Percentiles rank a stretch among this genome's conserved stretches.
These are phyloP conservation scores for Iberis pinnata DNA, from an alignment of 345 rosid species.

Conservation along the genomic window DNA sequence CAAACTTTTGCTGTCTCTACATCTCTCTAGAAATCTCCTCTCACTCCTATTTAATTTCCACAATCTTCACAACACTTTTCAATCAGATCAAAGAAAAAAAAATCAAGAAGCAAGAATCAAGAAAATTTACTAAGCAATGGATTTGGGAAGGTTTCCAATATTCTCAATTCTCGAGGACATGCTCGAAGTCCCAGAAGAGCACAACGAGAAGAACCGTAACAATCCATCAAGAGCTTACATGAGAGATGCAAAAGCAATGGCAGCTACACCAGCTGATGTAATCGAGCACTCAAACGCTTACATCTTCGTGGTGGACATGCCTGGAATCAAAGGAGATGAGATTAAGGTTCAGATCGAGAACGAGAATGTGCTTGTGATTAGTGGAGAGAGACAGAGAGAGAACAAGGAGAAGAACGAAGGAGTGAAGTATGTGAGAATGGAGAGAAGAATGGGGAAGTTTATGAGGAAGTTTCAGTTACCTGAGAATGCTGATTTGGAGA, in stretches of 20 bases:
- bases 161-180: constrained; percentile 46
- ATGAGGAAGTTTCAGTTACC: constrained; percentile 70
- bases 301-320: constrained; percentile 70
- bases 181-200: constrained; percentile 41
- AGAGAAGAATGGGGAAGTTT: constrained; percentile 67
- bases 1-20: no score
- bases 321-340: constrained; percentile 58
- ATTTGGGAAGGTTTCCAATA: constrained; percentile 41
- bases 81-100: background rate
- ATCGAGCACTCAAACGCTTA: constrained; percentile 47
- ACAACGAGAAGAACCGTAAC: constrained; percentile 29
- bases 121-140: constrained; percentile 25
- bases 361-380: constrained; percentile 55
- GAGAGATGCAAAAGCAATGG: constrained; percentile 76
- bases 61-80: background rate
- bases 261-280: constrained; percentile 75
- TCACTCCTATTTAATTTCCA: background rate
- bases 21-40: constrained; percentile 22
- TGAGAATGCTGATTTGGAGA: constrained; percentile 58
- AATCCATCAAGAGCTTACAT: constrained; percentile 50
- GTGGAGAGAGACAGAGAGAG: constrained; percentile 55
- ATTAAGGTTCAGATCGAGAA: constrained; percentile 72
- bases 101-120: background rate
- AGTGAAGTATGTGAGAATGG: constrained; percentile 66
- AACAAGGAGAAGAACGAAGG: constrained; percentile 56